Base-by-base conservation (phyloP, 2,329 filamentous ascomycete species). In the Pestalotiopsis sp. region DNA sequence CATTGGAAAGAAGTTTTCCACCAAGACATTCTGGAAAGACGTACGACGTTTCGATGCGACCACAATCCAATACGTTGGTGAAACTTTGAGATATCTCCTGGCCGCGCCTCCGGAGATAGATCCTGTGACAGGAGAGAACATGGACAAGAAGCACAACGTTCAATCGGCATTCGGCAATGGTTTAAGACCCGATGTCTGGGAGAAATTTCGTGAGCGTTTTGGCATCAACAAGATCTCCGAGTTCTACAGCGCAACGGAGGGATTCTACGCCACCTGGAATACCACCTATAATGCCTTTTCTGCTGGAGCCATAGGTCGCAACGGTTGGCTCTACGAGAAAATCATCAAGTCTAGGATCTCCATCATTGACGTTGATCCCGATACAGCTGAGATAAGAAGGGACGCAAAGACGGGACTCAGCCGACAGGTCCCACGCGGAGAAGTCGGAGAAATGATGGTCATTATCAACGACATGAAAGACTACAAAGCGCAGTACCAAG, bases 11-110 rank as follows among this genome's bases (percentile, higher is more conserved):
- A 93, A 91, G 74, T 97, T 97, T 82, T 94, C 92, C 2, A 92
- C 91, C 2, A 87, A 87, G 70, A 89, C 84, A 1, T 96, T 95
- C 80, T 96, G 93, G 91, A 83, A 88, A 17, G 92, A 95, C 67
- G 91, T 91, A 17, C 87, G 92, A n/a, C 86, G 87, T 59, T 88
- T 87, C 63, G 83, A 91, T 9, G 91, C 93, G 23, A 96, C 92
- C 1, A 85, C 90, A 4, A 91, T 97, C 70, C 93, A 97, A 77
- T 97, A 97, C 77, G 94, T 97, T 14, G 94, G 94, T 66, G 94
- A 97, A 79, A 95, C 93, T 0, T 91, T 93, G 72, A 91, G 94
- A 5, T 97, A 97, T 78, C 86, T 97, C 4, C 85, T 97, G 12
- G 86, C 92, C 0, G 89, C 90, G 0, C 87, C 91, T 2, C 84